These are phyloP conservation scores for Lipomyces chichibuensis DNA, from an alignment of 805 yeast genomes.

Conservation along the genomic window DNA sequence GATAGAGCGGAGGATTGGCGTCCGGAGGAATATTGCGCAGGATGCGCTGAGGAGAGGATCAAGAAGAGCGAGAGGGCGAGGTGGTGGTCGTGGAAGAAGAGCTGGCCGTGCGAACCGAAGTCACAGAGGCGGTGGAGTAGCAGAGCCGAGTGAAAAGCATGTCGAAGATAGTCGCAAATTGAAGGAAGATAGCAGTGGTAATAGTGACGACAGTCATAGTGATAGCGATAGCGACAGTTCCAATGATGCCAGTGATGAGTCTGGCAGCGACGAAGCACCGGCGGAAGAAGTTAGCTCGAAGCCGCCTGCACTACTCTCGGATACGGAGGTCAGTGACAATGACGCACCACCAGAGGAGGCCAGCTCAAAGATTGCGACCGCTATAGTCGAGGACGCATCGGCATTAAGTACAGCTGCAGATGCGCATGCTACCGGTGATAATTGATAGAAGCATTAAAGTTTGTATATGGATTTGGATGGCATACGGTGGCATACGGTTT, in stretches of 20 bases:
- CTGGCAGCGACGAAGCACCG: not conserved
- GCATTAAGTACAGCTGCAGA: not conserved
- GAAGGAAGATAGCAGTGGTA: not conserved
- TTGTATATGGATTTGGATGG: not conserved
- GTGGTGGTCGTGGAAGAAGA: not conserved
- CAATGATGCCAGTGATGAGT: not conserved
- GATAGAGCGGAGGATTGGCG: constrained; percentile 31
- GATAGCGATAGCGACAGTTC: not conserved
- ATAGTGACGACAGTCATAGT: constrained; percentile 4
- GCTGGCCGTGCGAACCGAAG: not conserved
- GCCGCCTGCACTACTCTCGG: no score
- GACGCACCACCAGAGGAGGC: constrained; percentile 18
- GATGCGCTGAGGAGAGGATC: constrained; percentile 13
- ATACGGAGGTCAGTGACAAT: constrained; percentile 7
- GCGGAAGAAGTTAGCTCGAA: not conserved
- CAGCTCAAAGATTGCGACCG: constrained; percentile 5
- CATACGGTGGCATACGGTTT: not conserved
- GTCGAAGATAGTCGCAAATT: not conserved
- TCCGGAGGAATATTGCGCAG: constrained; percentile 25
- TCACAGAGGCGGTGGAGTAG: constrained; percentile 10
- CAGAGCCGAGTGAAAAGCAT: not conserved
- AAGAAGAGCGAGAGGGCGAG: not conserved
- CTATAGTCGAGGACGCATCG: not conserved
- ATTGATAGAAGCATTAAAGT: not conserved
- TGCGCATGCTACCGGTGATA: not conserved